These are phyloP conservation scores for Yarrowia bubula DNA, from an alignment of 805 yeast species.

Conservation along the genomic window DNA sequence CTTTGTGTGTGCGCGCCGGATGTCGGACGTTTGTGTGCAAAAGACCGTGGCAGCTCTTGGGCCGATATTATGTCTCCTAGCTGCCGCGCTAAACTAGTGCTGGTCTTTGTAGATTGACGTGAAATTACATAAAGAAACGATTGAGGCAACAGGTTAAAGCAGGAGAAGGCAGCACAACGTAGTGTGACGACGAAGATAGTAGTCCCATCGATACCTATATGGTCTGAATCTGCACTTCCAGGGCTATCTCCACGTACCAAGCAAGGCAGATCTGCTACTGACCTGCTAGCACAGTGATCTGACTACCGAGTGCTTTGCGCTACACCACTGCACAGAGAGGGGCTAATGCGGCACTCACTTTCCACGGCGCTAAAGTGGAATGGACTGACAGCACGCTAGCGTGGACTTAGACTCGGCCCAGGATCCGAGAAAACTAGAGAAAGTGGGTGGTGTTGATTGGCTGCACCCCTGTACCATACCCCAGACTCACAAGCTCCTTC, in stretches of 20 bases:
- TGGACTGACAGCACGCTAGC: slow-evolving; percentile 12
- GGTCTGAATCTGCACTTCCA: no score
- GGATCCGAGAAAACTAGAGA: neutral
- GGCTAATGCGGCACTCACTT: neutral
- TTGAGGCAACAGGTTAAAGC: no score
- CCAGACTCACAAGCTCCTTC: slow-evolving; percentile 10
- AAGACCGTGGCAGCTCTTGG: neutral
- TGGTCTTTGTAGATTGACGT: slow-evolving; percentile 1
- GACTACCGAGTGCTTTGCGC: neutral
- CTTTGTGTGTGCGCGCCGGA: neutral
- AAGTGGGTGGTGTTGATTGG: neutral
- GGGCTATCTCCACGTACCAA: no score
- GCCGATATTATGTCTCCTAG: slow-evolving; percentile 15
- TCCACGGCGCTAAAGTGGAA: slow-evolving; percentile 10
- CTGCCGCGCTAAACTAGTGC: neutral
- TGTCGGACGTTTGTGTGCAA: neutral
- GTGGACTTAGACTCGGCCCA: neutral
- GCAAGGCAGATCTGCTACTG: no score
- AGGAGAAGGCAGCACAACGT: no score
- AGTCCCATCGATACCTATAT: no score
- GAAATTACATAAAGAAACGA: neutral
- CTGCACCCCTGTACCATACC: slow-evolving; percentile 6
- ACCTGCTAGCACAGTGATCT: no score
- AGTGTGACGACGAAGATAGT: no score
- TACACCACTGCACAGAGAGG: no score